Base-by-base conservation (phyloP, 2,329 filamentous ascomycete genomes). In the Aspergillus pseudotamarii region DNA sequence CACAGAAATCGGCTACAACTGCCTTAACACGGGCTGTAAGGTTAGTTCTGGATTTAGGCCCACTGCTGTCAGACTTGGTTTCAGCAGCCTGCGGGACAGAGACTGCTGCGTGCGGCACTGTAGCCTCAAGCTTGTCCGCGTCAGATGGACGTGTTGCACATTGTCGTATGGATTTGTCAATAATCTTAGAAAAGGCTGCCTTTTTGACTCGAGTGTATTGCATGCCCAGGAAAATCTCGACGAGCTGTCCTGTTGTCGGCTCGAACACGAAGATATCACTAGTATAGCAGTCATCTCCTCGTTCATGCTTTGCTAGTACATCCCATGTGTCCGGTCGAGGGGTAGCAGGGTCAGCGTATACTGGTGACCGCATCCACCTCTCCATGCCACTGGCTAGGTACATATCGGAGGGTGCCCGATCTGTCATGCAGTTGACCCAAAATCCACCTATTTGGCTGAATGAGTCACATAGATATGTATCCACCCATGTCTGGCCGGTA, bases 391-490 rank as follows among this genome's bases (percentile, higher is more conserved):
- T 74, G 1, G 73, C 71, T 23, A 79, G 69, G 26, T 68, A 79
- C 46, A 79, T 73, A 2, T 76, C 70, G 0, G 60, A 53, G 3
- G 64, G 19, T 0, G 59, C 4, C 1, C 63, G 58, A 28, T 77
- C 71, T 0, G 71, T 73, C 73, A 79, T 74, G 38, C 72, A 77
- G 58, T 81, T 80, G 3, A 76, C 74, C 59, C 74, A 75, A 6
- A 81, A 73, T 0, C 79, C 78, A 8, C 73, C 75, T 3, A 78
- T 70, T 57, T 79, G 77, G 50, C 71, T 69, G 58, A 77, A 78
- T 0, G 66, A 66, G 56, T 78, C 77, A 1, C 64, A 63, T 9
- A 73, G 58, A 32, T 66, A 65, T 0, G 70, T 58, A 57, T 77
- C 74, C 0, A 74, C 63, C 72, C 70, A 74, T 6, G 71, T 73